Evolutionary conservation across 2,329 filamentous ascomycete genomes (phyloP).

Genomic region (Ophiostoma triangulosporum): DNA sequence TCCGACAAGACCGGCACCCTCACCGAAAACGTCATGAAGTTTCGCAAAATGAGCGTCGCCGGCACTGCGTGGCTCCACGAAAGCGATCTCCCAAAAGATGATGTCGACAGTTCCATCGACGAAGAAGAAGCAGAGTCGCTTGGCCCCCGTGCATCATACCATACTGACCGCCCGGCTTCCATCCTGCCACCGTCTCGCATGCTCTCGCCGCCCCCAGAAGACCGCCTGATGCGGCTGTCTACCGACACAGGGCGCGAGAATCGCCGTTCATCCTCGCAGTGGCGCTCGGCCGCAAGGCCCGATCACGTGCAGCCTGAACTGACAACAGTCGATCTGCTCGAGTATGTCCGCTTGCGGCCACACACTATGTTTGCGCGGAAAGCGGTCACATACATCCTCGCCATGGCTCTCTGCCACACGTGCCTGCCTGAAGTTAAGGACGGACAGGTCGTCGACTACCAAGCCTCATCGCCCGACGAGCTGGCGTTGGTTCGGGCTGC

Average conservation of each 20-base stretch:
- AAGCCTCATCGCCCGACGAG: conserved; percentile 84
- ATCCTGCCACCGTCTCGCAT: neutral
- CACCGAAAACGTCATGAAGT: conserved; percentile 92
- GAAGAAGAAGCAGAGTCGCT: conserved; percentile 9
- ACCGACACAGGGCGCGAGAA: conserved; percentile 10
- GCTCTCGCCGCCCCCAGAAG: neutral
- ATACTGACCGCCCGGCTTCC: neutral
- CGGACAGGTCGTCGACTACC: conserved; percentile 48
- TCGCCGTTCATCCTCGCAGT: conserved; percentile 34
- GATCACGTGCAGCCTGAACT: conserved; percentile 40
- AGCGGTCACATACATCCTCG: conserved; percentile 69
- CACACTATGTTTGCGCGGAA: conserved; percentile 65
- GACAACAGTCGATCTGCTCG: conserved; percentile 60
- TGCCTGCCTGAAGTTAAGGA: conserved; percentile 70
- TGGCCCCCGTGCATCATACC: neutral
- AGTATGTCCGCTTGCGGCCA: conserved; percentile 63
- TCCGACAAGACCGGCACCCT: conserved; percentile 92
- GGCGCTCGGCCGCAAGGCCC: conserved; percentile 34
- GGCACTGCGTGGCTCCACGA: conserved; percentile 85
- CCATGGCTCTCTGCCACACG: conserved; percentile 79
- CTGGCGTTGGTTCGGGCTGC: conserved; percentile 74
- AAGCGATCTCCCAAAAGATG: conserved; percentile 43
- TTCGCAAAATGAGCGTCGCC: conserved; percentile 80
- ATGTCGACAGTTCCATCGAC: conserved; percentile 9
- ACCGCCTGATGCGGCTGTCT: neutral